Evolutionary conservation across 345 rosid species (phyloP), one percentile per base, ranked within the genome.

Genomic region (Gossypium stocksii): DNA sequence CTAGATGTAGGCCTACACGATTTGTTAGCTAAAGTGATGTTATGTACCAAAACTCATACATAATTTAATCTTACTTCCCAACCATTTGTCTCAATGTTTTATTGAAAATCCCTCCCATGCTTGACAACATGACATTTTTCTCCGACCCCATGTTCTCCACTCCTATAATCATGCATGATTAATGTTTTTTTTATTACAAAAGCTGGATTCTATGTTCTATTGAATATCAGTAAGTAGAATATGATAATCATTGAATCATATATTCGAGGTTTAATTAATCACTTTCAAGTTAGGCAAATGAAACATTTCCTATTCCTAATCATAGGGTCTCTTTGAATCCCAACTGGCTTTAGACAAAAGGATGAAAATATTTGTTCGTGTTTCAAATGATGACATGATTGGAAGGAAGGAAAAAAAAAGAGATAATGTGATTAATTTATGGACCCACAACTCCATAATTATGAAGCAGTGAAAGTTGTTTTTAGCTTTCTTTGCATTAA

Each of bases 371-470:
- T 1, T 34, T 6, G 48, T 23, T 46, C 17, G 27, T 58, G 38
- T 51, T 51, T 62, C 43, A 65, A 80, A 73, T 52, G 65, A 77
- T 73, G 72, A 34, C 64, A 60, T 23, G 53, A 74, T 78, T 11
- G 54, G 69, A 73, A 76, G 34, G 14, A 46, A 45, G 13, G 14
- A 45, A 45, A 45, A 48, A 72, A 61, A 23, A 0, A 1, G 1
- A 34, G 1, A 34, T 3, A 29, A 43, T 16, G 34, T 14, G 45
- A 62, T 3, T 48, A 48, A 48, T 12, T 46, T 23, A 15, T 69
- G 76, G 77, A 54, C 61, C 79, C 74, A 71, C 77, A 72, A 7
- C 17, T 61, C 23, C 73, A 71, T 77, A 83, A 79, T 48, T 73
- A 29, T 48, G 34, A 56, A 82, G 63, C 20, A 17, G 29, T 16